Base-by-base conservation (phyloP, 441 rosid genomes). In the Pelargonium exstipulatum region DNA sequence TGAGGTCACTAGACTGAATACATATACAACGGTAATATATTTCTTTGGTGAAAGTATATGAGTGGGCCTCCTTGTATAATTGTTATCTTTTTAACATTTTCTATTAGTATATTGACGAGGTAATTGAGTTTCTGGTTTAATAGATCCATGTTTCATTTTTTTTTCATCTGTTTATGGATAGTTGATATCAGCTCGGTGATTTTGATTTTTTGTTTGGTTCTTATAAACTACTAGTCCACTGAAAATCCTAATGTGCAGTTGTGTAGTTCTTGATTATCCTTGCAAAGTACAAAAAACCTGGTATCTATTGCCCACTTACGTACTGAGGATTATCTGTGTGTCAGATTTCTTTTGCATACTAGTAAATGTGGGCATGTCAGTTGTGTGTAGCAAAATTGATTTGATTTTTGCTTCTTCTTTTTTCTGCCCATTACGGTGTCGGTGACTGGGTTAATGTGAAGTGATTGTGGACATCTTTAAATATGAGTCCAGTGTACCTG, bases 21-120 rank as follows among this genome's bases (percentile, higher is more conserved):
- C 99, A 37, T 94, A 94, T 76, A 85, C 95, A 63, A 94, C 99
- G 5, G 99, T 94, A 83, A 71, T 86, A 92, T 83, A 62, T 40
- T 71, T 63, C 13, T 53, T 37, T 37, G 22, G 14, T 4, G 18
- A 6, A 53, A 53, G 22, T 53, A 14, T 53, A 53, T 4, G 20
- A 14, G 5, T 16, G 22, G 60, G 60, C 5, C 18, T 53, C 22
- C 60, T 53, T 53, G 60, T 53, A 4, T 49, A 49, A 49, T n/a
- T 14, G 17, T 16, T 8, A 53, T 53, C 18, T 16, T 17, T 5
- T 37, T 37, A 37, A 37, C 42, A 37, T 37, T 5, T 37, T 37
- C 9, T 37, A 5, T 37, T 37, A 5, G 42, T 37, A 53, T 0
- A 16, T 53, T 53, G 60, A 53, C 9, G 22, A 14, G 17, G 2